Conservation (phyloP, 192 early-diverging fungal genomes). For the Linnemannia zychae region DNA sequence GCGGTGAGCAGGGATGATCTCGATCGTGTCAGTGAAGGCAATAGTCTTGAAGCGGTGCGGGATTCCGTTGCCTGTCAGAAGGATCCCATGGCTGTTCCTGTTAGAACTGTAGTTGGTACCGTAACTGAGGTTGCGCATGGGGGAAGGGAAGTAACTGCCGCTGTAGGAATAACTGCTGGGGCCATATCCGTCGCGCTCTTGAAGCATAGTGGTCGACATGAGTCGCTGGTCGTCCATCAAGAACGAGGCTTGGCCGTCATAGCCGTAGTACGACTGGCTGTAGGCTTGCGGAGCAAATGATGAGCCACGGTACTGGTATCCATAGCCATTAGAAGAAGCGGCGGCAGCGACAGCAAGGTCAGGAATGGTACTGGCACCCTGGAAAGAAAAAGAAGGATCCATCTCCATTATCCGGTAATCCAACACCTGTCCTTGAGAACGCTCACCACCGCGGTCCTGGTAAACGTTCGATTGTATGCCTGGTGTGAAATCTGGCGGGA, state of each 20-base stretch:
- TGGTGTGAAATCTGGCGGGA: conserved; percentile 32
- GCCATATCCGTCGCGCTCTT: neutral
- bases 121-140: neutral
- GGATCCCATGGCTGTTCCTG: neutral
- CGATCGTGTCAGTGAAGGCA: conserved; percentile 34
- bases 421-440: conserved; percentile 5
- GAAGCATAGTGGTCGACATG: neutral
- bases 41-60: neutral
- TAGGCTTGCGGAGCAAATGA: neutral
- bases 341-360: neutral
- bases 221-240: neutral
- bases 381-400: neutral
- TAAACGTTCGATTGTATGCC: conserved; percentile 37
- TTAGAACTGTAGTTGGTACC: neutral
- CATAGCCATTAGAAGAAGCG: neutral
- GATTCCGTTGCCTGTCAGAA: neutral
- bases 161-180: neutral
- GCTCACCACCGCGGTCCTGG: conserved; percentile 17
- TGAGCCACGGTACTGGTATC: too few species aligned
- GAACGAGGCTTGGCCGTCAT: neutral
- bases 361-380: neutral
- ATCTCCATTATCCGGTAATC: neutral
- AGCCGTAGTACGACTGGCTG: neutral
- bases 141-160: neutral
- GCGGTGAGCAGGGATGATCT: conserved; percentile 46